Evolutionary conservation across 2,329 filamentous ascomycete species (phyloP), one percentile per base, ranked within the genome.

Genomic region (Penicillium frequentans): DNA sequence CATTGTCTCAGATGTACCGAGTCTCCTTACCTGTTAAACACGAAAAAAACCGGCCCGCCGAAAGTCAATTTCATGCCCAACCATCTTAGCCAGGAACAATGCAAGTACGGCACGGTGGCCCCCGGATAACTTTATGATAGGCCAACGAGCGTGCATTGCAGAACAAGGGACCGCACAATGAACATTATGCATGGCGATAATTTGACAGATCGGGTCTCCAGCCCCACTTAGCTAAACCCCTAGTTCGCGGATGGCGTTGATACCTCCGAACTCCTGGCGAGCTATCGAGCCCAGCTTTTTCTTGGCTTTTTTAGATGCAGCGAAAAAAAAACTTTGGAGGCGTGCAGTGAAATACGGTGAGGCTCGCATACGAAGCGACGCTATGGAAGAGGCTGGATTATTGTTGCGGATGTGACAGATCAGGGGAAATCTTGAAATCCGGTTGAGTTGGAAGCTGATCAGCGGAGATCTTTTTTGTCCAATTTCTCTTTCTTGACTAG

Each of bases 21-120:
- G 29, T 23, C 16, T 35, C 19, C 61, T 60, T 23, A 60, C 61
- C 64, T 65, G 42, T 51, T 60, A 31, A 39, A 39, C 47, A 50
- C n/a, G 48, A 48, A 31, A 44, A 44, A 52, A 49, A 48, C 44
- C 50, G 35, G 35, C 35, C 35, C 35, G n/a, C 46, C 23, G 33
- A 59, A 59, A 59, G 43, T 57, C 53, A 61, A 60, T 60, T 59
- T 55, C 35, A 46, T 54, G 54, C 54, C 63, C 59, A 59, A 61
- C 57, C 48, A 49, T 48, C 31, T 49, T 24, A 29, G 48, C 48
- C 39, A 50, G 48, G 48, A 50, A 50, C 48, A 42, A 61, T 62
- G 55, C 58, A 54, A 19, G 52, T 29, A 55, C 44, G 49, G 54
- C 46, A 53, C 55, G 8, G 51, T 48, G 48, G 53, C 31, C n/a